Conservation (phyloP, 2,329 filamentous ascomycete genomes). For the Simplicillium sp. region DNA sequence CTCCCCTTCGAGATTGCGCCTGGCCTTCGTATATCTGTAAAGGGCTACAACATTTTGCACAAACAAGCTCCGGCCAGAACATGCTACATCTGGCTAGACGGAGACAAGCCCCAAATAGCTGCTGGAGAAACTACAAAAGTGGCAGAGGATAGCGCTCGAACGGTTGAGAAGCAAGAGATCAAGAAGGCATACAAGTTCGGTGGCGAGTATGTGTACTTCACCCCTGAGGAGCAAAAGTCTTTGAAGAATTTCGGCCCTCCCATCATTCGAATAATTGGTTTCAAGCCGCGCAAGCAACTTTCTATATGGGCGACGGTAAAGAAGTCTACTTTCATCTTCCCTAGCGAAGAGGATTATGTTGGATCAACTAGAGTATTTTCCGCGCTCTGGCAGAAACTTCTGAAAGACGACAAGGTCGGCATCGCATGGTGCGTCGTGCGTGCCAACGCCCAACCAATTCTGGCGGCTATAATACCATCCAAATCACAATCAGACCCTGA, state of each 20-base stretch:
- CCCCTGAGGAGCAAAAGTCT: constrained; percentile 68
- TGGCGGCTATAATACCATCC: constrained; percentile 77
- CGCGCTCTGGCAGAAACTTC: constrained; percentile 78
- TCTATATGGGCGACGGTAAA: constrained; percentile 78
- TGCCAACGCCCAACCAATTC: constrained; percentile 65
- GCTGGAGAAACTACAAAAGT: constrained; percentile 63
- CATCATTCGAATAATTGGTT: constrained; percentile 81
- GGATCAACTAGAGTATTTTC: constrained; percentile 91
- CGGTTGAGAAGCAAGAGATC: constrained; percentile 71
- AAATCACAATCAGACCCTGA: constrained; percentile 54
- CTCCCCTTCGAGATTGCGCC: constrained; percentile 84
- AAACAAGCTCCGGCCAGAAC: constrained; percentile 71
- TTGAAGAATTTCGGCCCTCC: constrained; percentile 76
- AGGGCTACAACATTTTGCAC: constrained; percentile 85
- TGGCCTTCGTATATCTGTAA: constrained; percentile 76
- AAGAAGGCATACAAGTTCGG: constrained; percentile 95
- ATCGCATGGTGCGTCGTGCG: constrained; percentile 86
- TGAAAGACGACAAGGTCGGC: constrained; percentile 70
- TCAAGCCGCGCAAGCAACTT: constrained; percentile 70
- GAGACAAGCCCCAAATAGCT: constrained; percentile 77
- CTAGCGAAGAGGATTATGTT: constrained; percentile 79
- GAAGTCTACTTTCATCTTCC: constrained; percentile 87
- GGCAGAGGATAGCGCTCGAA: constrained; percentile 66
- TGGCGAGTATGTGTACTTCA: constrained; percentile 80
- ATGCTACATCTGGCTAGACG: constrained; percentile 80